phyloP scores from a whole-genome alignment of 768 basidiomycete genomes.

The Lactarius pseudohatsudake region DNA sequence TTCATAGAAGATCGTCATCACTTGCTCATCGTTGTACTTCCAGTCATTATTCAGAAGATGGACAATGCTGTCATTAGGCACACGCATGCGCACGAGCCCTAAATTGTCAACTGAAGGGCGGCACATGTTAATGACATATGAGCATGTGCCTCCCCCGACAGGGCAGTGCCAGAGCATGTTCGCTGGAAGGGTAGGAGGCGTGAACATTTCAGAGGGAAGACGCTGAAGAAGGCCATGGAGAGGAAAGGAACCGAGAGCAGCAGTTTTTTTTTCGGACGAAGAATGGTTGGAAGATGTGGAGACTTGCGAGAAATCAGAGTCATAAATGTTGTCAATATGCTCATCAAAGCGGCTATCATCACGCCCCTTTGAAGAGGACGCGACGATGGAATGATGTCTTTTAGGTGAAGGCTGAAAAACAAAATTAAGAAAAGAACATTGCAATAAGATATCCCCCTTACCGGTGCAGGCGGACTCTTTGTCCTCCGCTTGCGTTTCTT shows the following conservation, averaged over 20 bases:
- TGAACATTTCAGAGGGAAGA: conserved; percentile 38
- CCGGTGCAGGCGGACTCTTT: not conserved
- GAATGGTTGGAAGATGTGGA: conserved; percentile 42
- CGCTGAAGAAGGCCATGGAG: conserved; percentile 32
- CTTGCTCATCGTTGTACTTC: conserved; percentile 16
- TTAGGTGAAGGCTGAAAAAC: not conserved
- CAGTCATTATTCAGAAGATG: conserved; percentile 4
- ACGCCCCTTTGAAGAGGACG: not conserved
- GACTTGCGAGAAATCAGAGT: conserved; percentile 57
- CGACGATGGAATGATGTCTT: not conserved
- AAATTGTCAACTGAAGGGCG: conserved; percentile 40
- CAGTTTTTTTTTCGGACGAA: conserved; percentile 29
- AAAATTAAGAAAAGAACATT: not conserved
- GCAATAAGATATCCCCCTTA: not conserved
- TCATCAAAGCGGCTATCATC: not conserved
- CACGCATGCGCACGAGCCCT: conserved; percentile 26
- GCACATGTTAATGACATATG: conserved; percentile 48
- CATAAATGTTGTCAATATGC: conserved; percentile 38
- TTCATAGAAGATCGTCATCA: conserved; percentile 26
- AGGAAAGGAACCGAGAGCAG: not conserved
- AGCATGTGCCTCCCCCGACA: conserved; percentile 38
- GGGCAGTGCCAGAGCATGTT: conserved; percentile 57
- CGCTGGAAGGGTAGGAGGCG: conserved; percentile 42
- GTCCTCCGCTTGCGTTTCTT: not conserved
- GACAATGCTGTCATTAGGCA: not conserved